Evolutionary conservation across 192 early-diverging fungal species (phyloP).

Genomic region (Umbelopsis isabellina): DNA sequence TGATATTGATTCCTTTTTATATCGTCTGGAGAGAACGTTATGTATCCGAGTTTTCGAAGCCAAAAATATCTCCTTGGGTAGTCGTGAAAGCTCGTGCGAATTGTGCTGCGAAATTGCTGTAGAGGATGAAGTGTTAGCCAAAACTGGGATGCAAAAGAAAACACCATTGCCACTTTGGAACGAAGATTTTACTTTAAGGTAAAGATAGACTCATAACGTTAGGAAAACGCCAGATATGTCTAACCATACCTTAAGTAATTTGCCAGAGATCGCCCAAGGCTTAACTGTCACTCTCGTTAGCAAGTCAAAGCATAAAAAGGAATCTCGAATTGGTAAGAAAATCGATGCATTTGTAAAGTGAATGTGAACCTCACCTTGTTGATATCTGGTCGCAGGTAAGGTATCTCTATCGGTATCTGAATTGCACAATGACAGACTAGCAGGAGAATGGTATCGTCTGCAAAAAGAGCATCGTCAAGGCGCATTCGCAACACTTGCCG

Average conservation of each 20-base stretch:
- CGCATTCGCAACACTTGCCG: constrained; percentile 30
- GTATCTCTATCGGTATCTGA: background rate
- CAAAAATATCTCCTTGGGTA: constrained; percentile 11
- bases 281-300: constrained; percentile 26
- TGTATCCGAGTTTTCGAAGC: constrained; percentile 24
- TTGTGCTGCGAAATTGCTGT: constrained; percentile 49
- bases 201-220: constrained; percentile 5
- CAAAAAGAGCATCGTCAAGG: constrained; percentile 31
- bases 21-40: constrained; percentile 19
- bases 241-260: constrained; percentile 13
- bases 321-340: background rate
- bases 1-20: constrained; percentile 6
- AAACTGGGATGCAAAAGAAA: constrained; percentile 43
- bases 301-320: constrained; percentile 21
- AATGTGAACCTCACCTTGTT: too few relatives aligned
- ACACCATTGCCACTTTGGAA: constrained; percentile 43
- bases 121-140: constrained; percentile 45
- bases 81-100: constrained; percentile 25
- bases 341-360: background rate
- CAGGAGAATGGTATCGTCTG: constrained; percentile 36
- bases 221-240: too few relatives aligned
- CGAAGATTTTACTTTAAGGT: constrained; percentile 50
- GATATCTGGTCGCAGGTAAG: background rate
- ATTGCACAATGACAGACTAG: background rate
- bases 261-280: constrained; percentile 26